Base-by-base conservation (phyloP, 129 eudicot species). In the Chrysanthemum makinoi region DNA sequence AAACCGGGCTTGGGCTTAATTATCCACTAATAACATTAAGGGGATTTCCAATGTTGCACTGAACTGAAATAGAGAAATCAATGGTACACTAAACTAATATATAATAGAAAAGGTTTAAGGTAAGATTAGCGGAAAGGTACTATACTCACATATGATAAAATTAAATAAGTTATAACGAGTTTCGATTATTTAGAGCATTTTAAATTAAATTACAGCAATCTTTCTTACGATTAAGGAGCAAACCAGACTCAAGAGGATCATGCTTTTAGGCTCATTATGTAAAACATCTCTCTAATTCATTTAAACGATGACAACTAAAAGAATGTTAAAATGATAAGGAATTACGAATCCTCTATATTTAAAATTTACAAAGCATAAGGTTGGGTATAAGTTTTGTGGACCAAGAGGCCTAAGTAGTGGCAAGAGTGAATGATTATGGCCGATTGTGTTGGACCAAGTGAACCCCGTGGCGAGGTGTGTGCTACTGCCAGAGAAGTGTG, bases 391-490 rank as follows among this genome's bases (percentile, higher is more conserved):
- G 46, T 68, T 22, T 17, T 19, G 75, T 61, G 75, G 62, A 43
- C 22, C 75, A 18, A 9, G 61, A 12, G 48, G 46, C 33, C 3
- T 65, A 54, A 10, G 0, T 1, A n/a, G 66, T 39, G 59, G 33
- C 30, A 13, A 47, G 50, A 22, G 73, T 46, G 81, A 24, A 12
- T 48, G 69, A 2, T 26, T 16, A 69, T 33, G 81, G 75, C 59
- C n/a, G 48, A 62, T 70, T 77, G 81, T 70, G 81, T 63, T 70
- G 71, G 66, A 30, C 22, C 66, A 77, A 70, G 76, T 48, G 51
- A 62, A 62, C 46, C 72, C 33, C 72, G 76, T 77, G 81, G 66
- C 58, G 57, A 77, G 59, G 67, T 46, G 79, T 75, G 79, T 75
- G 68, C 12, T 66, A 73, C 66, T 66, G 54, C 76, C 63, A 16